Base-by-base conservation (phyloP, 2,329 filamentous ascomycete species). In the Zymoseptoria crescenta region DNA sequence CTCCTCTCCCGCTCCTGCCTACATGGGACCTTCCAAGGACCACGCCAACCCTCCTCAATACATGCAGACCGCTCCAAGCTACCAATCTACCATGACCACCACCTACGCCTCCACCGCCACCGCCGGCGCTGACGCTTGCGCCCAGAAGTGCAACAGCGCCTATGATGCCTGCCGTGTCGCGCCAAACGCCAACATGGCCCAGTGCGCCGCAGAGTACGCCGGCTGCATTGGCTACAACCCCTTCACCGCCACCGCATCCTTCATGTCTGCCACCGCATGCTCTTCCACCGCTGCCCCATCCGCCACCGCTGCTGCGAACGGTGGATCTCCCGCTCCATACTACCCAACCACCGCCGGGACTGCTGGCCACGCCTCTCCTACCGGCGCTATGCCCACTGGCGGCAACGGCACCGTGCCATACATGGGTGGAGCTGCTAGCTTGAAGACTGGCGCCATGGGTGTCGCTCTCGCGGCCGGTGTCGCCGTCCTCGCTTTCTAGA, bases 1-100 rank as follows among this genome's bases (percentile, higher is more conserved):
- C 24, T 53, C 54, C 55, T 24, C 56, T 19, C 52, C 55, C 77
- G 88, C 85, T 67, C 83, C 87, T 80, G 77, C 83, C 65, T 82
- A 89, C 66, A 85, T 83, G 61, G 75, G 56, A 78, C 61, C 83
- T 78, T 61, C 83, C 79, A 84, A 81, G 77, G 89, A 86, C 73
- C 35, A 54, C 20, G 49, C 61, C 51, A 62, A 58, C 56, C 68
- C 51, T 52, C 61, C 52, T 49, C 56, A 52, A 55, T 56, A 41
- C 54, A 62, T 28, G 10, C 35, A 45, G 3, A 45, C 35, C 35
- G 13, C 35, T 4, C 35, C 35, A 45, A 16, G 13, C 35, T 45
- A 45, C 35, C 13, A 45, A n/a, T n/a, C 35, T 56, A 60, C 59
- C 53, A 49, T 55, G 53, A 50, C 60, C 48, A 51, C 58, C 52